A percentile compares a stretch with the other conserved stretches of the same genome.
Conservation (phyloP, 2,329 filamentous ascomycete genomes). For the Sporothrix curviconia region DNA sequence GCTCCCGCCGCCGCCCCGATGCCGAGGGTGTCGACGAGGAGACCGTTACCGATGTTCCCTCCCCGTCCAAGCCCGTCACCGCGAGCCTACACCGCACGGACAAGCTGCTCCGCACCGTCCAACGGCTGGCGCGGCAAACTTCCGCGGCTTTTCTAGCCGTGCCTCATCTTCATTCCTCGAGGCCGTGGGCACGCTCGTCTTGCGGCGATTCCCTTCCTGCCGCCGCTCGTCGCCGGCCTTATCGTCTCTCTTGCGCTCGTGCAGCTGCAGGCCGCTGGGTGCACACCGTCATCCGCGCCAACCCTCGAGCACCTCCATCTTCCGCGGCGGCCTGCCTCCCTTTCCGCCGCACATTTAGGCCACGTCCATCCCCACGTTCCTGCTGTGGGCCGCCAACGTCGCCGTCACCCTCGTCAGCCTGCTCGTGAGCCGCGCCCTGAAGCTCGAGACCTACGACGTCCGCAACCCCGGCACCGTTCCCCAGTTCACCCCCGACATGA, state of each 20-base stretch:
- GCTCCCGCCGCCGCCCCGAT: background rate
- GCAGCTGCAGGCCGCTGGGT: slow-evolving; percentile 72
- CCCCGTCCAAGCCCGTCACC: slow-evolving; percentile 37
- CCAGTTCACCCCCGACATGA: slow-evolving; percentile 31
- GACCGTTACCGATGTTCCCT: slow-evolving; percentile 30
- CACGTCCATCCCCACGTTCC: slow-evolving; percentile 60
- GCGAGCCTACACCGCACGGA: slow-evolving; percentile 45
- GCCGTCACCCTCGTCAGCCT: slow-evolving; percentile 42
- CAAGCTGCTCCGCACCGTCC: slow-evolving; percentile 51
- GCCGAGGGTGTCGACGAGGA: slow-evolving; percentile 31
- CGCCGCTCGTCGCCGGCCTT: slow-evolving; percentile 36
- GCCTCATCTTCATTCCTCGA: slow-evolving; percentile 28
- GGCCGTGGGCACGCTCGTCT: slow-evolving; percentile 41
- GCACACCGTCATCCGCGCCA: slow-evolving; percentile 69
- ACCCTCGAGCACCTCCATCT: slow-evolving; percentile 50
- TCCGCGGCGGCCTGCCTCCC: slow-evolving; percentile 63
- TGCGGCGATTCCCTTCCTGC: slow-evolving; percentile 31
- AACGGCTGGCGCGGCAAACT: slow-evolving; percentile 59
- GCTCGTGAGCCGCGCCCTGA: slow-evolving; percentile 40
- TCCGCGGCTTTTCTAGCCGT: slow-evolving; percentile 60
- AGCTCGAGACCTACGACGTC: slow-evolving; percentile 36
- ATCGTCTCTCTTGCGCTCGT: slow-evolving; percentile 55
- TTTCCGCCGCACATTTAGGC: slow-evolving; percentile 59
- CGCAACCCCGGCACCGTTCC: slow-evolving; percentile 33
- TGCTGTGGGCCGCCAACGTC: slow-evolving; percentile 53